These are phyloP conservation scores for Ambrosiella beaveri DNA, from an alignment of 2,329 filamentous ascomycete genomes.

Conservation along the genomic window DNA sequence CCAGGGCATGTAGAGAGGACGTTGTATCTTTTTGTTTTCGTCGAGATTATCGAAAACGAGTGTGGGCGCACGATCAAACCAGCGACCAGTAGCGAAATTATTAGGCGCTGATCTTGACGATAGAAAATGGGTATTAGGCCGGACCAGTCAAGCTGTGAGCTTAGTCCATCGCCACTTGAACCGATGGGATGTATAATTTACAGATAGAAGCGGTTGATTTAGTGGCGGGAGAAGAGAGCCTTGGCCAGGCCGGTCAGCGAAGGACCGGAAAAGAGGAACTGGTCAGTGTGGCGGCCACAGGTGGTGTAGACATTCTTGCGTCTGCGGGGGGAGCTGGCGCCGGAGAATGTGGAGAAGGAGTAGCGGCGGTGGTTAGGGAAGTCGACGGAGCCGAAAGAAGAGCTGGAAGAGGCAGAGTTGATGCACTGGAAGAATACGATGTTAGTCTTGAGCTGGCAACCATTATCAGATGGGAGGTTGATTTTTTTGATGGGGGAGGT, in stretches of 20 bases:
- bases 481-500: not conserved
- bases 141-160: not conserved
- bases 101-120: not conserved
- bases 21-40: not conserved
- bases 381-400: not conserved
- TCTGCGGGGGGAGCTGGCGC: constrained; percentile 19
- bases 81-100: not conserved
- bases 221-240: constrained; percentile 19
- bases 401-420: constrained; percentile 7
- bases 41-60: not conserved
- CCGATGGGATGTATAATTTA: not conserved
- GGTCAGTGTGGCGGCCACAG: constrained; percentile 37
- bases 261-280: constrained; percentile 34
- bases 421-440: not conserved
- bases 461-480: too few relatives aligned
- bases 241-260: constrained; percentile 28
- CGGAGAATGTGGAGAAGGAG: not conserved
- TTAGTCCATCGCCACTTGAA: too few relatives aligned
- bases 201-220: not conserved
- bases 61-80: not conserved
- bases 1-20: not conserved
- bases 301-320: constrained; percentile 34
- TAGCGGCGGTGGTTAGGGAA: not conserved
- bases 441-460: not conserved
- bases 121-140: not conserved